Evolutionary conservation across 2,329 filamentous ascomycete species (phyloP), one percentile per base, ranked within the genome.

Genomic region (Alternaria gansuensis): DNA sequence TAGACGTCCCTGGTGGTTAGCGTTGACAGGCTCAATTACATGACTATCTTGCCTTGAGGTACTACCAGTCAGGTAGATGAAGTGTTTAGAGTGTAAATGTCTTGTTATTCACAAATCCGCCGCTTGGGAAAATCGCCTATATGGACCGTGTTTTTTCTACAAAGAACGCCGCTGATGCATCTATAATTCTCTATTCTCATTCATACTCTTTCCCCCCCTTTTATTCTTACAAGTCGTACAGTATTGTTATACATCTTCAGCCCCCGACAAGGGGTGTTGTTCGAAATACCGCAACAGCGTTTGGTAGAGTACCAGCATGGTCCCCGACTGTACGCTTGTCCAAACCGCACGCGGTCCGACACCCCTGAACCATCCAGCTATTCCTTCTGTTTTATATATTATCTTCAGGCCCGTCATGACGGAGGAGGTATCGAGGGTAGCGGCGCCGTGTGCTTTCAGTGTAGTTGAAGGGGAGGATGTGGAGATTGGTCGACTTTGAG

Each of bases 261-360:
- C 46, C 26, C 49, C 14, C 10, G 51, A 34, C 4, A 82, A 70
- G 14, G 80, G 79, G 68, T 82, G 79, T n/a, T 78, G 67, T 59
- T 93, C 90, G 66, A 98, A 84, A 78, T 89, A 87, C 71, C 90
- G 88, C 74, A 98, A 80, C 55, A 98, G 82, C 60, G 89, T 90
- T 80, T 98, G 94, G 78, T 98, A 98, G 76, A 97, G 82, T 69
- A 98, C 93, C 75, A 98, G 83, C 94, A 98, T 98, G 66, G 92
- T 96, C 40, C 93, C 91, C 73, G 91, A 97, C 81, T 99, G 95
- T 57, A 98, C 92, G 72, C 94, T 97, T 23, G 95, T 99, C 95
- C 95, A 99, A 13, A 98, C 92, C 57, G 90, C 90, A 53, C 95
- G 87, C 2, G 95, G 95, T 0, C 94, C 94, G 2, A 99, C 94